phyloP scores from a whole-genome alignment of 139 green algal species.

The Chlamydomonas urium region DNA sequence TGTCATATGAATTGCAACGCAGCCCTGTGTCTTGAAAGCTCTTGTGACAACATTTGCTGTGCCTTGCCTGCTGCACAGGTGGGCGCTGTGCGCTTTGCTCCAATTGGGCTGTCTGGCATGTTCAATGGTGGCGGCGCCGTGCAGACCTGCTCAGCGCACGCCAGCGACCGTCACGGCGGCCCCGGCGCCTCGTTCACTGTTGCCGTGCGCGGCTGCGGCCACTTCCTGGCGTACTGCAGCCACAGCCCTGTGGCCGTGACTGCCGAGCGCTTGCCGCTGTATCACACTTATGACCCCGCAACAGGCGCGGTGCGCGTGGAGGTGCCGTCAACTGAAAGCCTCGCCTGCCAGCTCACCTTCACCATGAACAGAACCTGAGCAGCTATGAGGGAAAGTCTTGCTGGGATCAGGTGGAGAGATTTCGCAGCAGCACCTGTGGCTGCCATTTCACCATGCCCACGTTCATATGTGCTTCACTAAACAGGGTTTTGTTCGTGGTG shows the following conservation, averaged over 20 bases:
- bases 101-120: conserved; percentile 68
- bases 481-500: too few species aligned
- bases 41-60: too few species aligned
- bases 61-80: too few species aligned
- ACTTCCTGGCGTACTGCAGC: conserved; percentile 51
- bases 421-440: too few species aligned
- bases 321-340: conserved; percentile 11
- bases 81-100: conserved; percentile 34
- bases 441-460: too few species aligned
- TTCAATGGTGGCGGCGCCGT: conserved; percentile 74
- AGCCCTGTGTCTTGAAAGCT: too few species aligned
- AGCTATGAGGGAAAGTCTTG: too few species aligned
- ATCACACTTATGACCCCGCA: conserved; percentile 7
- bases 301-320: conserved; percentile 23
- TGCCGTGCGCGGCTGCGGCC: conserved; percentile 41
- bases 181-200: conserved; percentile 25
- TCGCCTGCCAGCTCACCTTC: neutral
- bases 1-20: too few species aligned
- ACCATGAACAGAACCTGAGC: too few species aligned
- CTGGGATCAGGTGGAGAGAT: too few species aligned
- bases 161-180: conserved; percentile 5
- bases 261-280: conserved; percentile 9
- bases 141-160: conserved; percentile 13
- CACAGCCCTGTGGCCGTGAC: conserved; percentile 23
- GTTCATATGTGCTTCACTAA: too few species aligned